phyloP scores from a whole-genome alignment of 1,284 basidiomycete genomes.

The Hemileia vastatrix region DNA sequence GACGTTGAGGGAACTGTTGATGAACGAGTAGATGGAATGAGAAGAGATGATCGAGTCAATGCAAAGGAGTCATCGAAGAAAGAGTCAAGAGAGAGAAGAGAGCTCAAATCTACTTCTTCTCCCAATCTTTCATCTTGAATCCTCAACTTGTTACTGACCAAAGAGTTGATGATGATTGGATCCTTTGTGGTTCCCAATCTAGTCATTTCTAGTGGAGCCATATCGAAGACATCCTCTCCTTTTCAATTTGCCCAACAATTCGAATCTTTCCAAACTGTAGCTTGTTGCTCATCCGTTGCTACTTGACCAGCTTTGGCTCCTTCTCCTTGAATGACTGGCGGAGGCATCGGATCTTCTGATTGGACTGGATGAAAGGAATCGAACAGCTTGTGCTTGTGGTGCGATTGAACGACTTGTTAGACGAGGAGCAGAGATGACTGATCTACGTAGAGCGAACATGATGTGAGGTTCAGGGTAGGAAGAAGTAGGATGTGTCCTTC shows the following conservation, averaged over 20 bases:
- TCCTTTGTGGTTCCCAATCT: conserved; percentile 77
- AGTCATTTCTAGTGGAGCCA: conserved; percentile 71
- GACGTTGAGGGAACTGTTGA: not conserved
- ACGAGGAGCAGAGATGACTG: conserved; percentile 1
- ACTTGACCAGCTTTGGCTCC: conserved; percentile 65
- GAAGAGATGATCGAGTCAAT: too few relatives aligned
- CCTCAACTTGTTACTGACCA: too few relatives aligned
- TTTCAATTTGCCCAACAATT: conserved; percentile 79
- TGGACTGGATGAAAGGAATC: too few relatives aligned
- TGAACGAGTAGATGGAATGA: too few relatives aligned
- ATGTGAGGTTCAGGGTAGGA: conserved; percentile 7
- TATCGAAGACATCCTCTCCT: conserved; percentile 84
- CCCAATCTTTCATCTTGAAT: too few relatives aligned
- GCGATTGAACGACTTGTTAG: not conserved
- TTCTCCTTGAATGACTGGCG: conserved; percentile 63
- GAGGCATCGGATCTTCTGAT: conserved; percentile 25
- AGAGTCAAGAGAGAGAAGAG: too few relatives aligned
- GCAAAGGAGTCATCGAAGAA: too few relatives aligned
- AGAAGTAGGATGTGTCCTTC: not conserved
- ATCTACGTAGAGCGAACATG: conserved; percentile 1
- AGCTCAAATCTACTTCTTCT: too few relatives aligned
- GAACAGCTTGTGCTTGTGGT: too few relatives aligned
- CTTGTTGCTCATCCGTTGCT: conserved; percentile 75
- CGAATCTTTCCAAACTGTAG: conserved; percentile 91
- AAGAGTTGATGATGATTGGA: conserved; percentile 77